A percentile compares a stretch with the other conserved stretches of the same genome.
Conservation (phyloP, 2,329 filamentous ascomycete genomes). For the Bipolaris sorokiniana region DNA sequence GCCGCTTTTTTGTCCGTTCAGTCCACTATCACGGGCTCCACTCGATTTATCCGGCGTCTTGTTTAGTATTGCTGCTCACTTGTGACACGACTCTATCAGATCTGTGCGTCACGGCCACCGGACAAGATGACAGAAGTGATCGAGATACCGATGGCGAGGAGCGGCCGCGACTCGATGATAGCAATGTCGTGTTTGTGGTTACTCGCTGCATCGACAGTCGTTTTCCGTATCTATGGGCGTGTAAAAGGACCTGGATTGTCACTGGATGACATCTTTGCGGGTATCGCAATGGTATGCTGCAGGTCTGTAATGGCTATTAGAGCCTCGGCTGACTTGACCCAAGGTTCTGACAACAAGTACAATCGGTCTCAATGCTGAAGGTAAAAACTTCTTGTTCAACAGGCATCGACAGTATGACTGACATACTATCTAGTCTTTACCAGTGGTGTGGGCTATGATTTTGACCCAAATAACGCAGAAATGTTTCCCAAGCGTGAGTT, state of each 20-base stretch:
- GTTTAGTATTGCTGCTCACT: background rate
- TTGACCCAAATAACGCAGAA: conserved; percentile 13
- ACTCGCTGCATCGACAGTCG: conserved; percentile 19
- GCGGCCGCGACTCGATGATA: conserved; percentile 28
- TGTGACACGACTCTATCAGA: background rate
- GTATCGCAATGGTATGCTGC: conserved; percentile 21
- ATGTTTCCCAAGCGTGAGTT: conserved; percentile 24
- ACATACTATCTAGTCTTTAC: conserved; percentile 18
- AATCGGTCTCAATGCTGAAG: conserved; percentile 26
- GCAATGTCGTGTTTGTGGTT: conserved; percentile 28
- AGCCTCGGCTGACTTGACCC: background rate
- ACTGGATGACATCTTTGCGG: conserved; percentile 26
- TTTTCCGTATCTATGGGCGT: conserved; percentile 22
- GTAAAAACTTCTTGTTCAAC: background rate
- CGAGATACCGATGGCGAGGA: conserved; percentile 24
- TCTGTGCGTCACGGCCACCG: background rate
- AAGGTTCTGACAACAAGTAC: conserved; percentile 25
- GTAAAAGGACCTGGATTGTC: conserved; percentile 25
- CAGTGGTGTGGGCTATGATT: conserved; percentile 27
- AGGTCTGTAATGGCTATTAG: background rate
- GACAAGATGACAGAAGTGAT: conserved; percentile 14
- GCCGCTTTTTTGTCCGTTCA: background rate
- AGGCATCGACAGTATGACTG: background rate
- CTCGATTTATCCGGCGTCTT: conserved; percentile 1
- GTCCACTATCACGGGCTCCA: conserved; percentile 2